phyloP scores from a whole-genome alignment of 306 rosid species.

The Acacia crassicarpa region DNA sequence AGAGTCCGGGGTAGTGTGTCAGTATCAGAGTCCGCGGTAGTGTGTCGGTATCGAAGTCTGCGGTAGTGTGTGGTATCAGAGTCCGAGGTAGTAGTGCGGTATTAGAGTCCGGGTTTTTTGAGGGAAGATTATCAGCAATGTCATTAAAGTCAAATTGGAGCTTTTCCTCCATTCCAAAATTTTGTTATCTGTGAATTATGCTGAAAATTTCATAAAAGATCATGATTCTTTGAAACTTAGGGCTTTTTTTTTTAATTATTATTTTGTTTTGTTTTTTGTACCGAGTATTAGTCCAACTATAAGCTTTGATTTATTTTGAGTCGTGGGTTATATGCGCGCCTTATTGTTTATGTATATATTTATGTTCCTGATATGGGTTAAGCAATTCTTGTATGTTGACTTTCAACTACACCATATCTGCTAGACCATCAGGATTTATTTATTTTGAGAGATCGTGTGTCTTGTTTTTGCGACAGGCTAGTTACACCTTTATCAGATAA shows the following conservation, averaged over 20 bases:
- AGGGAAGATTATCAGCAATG: neutral
- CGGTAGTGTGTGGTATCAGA: too few relatives aligned
- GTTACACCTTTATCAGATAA: neutral
- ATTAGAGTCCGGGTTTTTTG: too few relatives aligned
- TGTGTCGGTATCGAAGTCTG: too few relatives aligned
- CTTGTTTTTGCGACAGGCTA: neutral
- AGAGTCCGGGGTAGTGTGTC: too few relatives aligned
- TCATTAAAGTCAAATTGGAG: slow-evolving; percentile 15
- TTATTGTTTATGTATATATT: neutral
- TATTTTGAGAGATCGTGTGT: neutral
- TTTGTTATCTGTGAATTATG: neutral
- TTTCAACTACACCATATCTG: neutral
- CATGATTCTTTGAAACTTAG: neutral
- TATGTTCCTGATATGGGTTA: slow-evolving; percentile 1
- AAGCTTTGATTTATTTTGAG: neutral
- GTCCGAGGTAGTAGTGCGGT: too few relatives aligned
- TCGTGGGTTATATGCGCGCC: neutral
- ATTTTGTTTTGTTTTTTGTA: neutral
- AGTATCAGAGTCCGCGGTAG: too few relatives aligned
- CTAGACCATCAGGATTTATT: neutral
- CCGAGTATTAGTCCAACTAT: neutral
- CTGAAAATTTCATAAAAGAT: slow-evolving; percentile 6
- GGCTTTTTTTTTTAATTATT: neutral
- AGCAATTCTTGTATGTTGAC: slow-evolving; percentile 10
- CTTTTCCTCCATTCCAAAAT: neutral